Percentiles rank a stretch among this genome's conserved stretches.
Conservation (phyloP, 139 green algal species). For the Picochlorum sp. region DNA sequence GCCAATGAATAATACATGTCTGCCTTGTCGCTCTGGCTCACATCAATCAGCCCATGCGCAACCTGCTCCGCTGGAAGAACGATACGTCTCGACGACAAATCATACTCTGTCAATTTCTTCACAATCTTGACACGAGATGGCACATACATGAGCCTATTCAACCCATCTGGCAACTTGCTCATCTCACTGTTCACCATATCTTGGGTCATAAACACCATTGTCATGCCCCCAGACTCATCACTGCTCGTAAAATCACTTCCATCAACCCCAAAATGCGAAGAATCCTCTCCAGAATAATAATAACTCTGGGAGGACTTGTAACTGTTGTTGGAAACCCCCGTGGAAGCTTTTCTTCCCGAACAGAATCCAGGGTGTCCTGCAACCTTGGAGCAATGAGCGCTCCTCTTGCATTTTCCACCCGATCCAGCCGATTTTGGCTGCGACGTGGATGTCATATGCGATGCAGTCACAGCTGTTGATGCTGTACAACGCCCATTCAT, state of each 20-base stretch:
- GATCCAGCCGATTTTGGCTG: slow-evolving; percentile 2
- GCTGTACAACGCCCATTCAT: slow-evolving; percentile 1
- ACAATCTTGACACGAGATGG: slow-evolving; percentile 16
- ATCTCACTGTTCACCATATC: background rate
- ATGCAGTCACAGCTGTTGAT: slow-evolving; percentile 18
- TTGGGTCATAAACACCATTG: background rate
- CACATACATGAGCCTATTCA: slow-evolving; percentile 12
- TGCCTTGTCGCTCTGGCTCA: slow-evolving; percentile 20
- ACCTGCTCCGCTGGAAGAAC: slow-evolving; percentile 25
- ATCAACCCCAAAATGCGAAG: background rate
- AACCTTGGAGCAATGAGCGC: slow-evolving; percentile 40
- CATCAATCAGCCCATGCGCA: background rate
- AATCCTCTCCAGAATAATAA: background rate
- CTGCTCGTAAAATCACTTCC: background rate
- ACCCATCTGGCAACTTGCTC: slow-evolving; percentile 8
- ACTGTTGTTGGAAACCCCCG: slow-evolving; percentile 4
- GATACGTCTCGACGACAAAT: slow-evolving; percentile 24
- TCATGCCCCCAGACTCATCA: background rate
- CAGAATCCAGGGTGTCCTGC: slow-evolving; percentile 47
- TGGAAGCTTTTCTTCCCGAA: slow-evolving; percentile 30
- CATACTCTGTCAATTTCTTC: slow-evolving; percentile 28
- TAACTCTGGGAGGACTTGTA: background rate
- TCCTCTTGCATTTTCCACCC: slow-evolving; percentile 30
- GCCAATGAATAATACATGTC: slow-evolving; percentile 30
- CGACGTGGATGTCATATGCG: slow-evolving; percentile 16